Evolutionary conservation across 768 basidiomycete species (phyloP), one percentile per base, ranked within the genome.

Genomic region (Leccinum rimulosum): DNA sequence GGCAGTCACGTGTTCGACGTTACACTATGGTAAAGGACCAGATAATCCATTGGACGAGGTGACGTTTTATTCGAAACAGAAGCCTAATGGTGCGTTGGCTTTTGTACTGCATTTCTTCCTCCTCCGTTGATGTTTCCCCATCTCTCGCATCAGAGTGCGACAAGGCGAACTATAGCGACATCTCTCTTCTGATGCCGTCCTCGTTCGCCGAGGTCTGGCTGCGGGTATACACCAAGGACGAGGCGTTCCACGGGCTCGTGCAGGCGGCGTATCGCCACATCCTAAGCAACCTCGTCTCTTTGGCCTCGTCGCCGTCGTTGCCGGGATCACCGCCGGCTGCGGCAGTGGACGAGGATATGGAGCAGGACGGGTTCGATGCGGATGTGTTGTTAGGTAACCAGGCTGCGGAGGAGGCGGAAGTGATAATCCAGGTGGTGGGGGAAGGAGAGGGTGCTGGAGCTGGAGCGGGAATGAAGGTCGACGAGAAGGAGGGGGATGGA

Each of bases 11-110:
- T 75, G 85, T 14, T 71, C 84, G 2, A 64, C 69, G n/a, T 79
- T 93, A 79, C 92, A 93, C 67, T 87, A 89, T 64, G 92, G 91
- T 3, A 89, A 88, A 84, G 77, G 81, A 62, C 82, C 84, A 48
- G 70, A 76, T 61, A 90, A 89, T 64, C 92, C 92, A 1, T 67
- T 93, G 50, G 80, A 87, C 49, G 79, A 73, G 15, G 82, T 91
- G 55, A 83, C 79, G 67, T 94, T 93, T 66, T 93, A 91, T 65
- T 83, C 85, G 0, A 92, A 92, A 70, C 74, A 77, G 14, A 76
- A 80, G 17, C 83, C 82, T 0, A 71, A 85, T 57, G 64, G 89
- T 91, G 65, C 59, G 79, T 70, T 19, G n/a, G n/a, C 31, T 14
- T 22, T 10, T 2, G 19, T 0, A 2, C 19, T 4, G 5, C 7